These are phyloP conservation scores for Solanum pennellii DNA, from an alignment of 257 asterid genomes.

Conservation along the genomic window DNA sequence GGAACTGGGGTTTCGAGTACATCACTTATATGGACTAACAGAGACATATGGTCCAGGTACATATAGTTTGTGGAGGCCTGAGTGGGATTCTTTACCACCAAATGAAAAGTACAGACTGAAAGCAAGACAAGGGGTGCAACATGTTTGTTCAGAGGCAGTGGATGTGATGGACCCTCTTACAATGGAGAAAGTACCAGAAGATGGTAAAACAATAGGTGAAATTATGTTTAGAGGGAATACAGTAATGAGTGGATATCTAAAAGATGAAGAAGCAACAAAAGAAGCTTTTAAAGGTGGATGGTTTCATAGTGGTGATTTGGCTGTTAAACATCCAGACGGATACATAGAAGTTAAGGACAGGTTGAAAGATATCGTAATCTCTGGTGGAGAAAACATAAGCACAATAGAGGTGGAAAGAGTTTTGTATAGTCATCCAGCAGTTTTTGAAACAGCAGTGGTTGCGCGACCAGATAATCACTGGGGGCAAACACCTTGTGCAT, in stretches of 20 bases:
- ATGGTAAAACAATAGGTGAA: conserved; percentile 24
- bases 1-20: conserved; percentile 17
- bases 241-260: conserved; percentile 28
- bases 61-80: conserved; percentile 19
- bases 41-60: conserved; percentile 28
- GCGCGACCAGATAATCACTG: conserved; percentile 31
- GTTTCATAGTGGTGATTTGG: conserved; percentile 29
- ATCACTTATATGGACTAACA: conserved; percentile 26
- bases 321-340: conserved; percentile 25
- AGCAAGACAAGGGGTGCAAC: conserved; percentile 28
- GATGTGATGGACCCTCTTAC: conserved; percentile 17
- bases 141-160: conserved; percentile 14
- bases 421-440: conserved; percentile 19
- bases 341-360: conserved; percentile 27
- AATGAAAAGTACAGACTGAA: conserved; percentile 4
- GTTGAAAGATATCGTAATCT: conserved; percentile 18
- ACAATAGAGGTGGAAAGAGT: conserved; percentile 23
- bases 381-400: conserved; percentile 33
- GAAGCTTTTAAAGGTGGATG: conserved; percentile 29
- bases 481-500: conserved; percentile 38
- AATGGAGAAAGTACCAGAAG: conserved; percentile 18
- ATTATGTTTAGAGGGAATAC: conserved; percentile 26
- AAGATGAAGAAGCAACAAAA: conserved; percentile 14
- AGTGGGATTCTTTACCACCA: conserved; percentile 20
- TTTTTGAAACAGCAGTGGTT: conserved; percentile 28